phyloP scores from a whole-genome alignment of 176 grass and related monocot genomes.

The Avena atlantica region DNA sequence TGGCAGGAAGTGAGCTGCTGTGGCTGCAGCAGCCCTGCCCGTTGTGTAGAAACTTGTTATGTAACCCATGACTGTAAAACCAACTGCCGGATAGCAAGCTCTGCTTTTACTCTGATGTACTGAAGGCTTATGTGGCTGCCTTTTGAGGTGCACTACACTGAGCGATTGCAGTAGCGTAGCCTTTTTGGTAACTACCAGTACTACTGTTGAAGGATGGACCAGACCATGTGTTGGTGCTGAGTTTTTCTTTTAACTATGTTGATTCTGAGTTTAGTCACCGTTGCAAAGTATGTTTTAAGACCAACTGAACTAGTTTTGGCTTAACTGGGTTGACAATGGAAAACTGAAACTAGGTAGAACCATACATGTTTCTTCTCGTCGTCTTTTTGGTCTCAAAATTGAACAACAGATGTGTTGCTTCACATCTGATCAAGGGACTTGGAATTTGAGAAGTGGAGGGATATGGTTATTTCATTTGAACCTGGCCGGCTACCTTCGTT shows the following conservation, averaged over 20 bases:
- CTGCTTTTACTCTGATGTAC: background rate
- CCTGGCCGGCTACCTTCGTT: background rate
- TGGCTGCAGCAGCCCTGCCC: background rate
- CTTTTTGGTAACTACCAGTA: no score
- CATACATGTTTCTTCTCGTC: background rate
- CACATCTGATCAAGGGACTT: background rate
- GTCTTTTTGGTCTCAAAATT: background rate
- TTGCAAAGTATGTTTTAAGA: background rate
- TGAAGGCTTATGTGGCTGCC: background rate
- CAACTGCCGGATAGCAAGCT: background rate
- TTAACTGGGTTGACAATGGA: background rate
- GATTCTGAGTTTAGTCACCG: background rate
- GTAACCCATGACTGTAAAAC: background rate
- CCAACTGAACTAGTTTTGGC: background rate
- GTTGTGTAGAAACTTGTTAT: background rate
- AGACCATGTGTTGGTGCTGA: background rate
- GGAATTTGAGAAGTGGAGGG: background rate
- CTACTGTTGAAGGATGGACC: background rate
- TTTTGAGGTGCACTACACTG: background rate
- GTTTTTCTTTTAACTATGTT: no score
- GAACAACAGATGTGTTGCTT: background rate
- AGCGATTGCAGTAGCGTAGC: background rate
- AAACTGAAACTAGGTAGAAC: background rate
- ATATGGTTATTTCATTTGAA: background rate
- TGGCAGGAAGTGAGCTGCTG: conserved; percentile 42